Conservation (phyloP, 192 early-diverging fungal species). For the Fimicolochytrium jonesii region DNA sequence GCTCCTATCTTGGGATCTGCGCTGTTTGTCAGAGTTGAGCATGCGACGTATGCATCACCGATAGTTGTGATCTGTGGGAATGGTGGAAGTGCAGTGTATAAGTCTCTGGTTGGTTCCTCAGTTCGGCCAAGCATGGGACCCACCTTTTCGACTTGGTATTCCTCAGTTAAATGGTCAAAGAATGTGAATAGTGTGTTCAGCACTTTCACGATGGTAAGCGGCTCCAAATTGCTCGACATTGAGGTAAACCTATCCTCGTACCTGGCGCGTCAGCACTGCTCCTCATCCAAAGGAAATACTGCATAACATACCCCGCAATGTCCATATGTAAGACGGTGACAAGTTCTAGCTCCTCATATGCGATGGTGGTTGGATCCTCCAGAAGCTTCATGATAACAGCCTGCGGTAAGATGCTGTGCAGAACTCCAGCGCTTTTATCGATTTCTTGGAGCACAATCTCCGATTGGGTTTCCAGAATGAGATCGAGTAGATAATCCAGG, state of each 20-base stretch:
- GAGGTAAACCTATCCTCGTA: conserved; percentile 47
- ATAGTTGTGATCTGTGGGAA: conserved; percentile 35
- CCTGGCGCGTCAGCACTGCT: too few species aligned
- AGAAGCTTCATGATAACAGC: conserved; percentile 38
- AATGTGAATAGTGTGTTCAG: conserved; percentile 48
- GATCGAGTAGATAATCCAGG: conserved; percentile 28
- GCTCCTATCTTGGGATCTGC: conserved; percentile 35
- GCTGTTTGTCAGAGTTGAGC: conserved; percentile 22
- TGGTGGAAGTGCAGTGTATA: not conserved
- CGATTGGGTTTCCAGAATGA: conserved; percentile 40
- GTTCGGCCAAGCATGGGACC: too few species aligned
- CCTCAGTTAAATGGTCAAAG: conserved; percentile 42
- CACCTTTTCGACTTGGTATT: conserved; percentile 45
- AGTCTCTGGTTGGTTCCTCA: too few species aligned
- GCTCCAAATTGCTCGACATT: conserved; percentile 46
- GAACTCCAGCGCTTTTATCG: conserved; percentile 32
- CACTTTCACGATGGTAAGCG: conserved; percentile 44
- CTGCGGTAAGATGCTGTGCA: conserved; percentile 46
- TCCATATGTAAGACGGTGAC: conserved; percentile 50
- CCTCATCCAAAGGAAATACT: too few species aligned
- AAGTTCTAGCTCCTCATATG: conserved; percentile 41
- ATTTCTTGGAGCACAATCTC: conserved; percentile 43
- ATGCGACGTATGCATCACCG: conserved; percentile 49
- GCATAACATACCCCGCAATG: conserved; percentile 37
- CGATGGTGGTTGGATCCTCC: conserved; percentile 35